Evolutionary conservation across 345 rosid species (phyloP).

Genomic region (Brassica nigra): DNA sequence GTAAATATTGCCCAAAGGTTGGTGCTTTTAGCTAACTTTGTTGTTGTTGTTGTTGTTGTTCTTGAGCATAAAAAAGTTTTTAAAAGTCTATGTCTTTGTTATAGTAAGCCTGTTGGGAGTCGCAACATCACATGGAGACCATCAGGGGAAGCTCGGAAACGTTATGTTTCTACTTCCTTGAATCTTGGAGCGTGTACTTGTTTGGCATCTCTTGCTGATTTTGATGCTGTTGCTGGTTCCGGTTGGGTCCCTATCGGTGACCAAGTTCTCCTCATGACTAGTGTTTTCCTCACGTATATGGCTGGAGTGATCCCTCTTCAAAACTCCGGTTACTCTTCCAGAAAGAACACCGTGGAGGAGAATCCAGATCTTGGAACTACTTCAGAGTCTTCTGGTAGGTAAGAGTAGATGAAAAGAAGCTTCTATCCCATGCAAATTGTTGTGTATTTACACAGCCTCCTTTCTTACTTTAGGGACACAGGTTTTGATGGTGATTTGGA

Average conservation of each 20-base stretch:
- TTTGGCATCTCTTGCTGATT: constrained; percentile 56
- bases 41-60: not conserved
- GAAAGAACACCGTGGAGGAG: constrained; percentile 37
- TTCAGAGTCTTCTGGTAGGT: constrained; percentile 81
- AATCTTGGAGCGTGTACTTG: constrained; percentile 46
- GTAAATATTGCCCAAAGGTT: constrained; percentile 44
- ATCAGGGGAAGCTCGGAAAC: constrained; percentile 29
- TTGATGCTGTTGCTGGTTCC: constrained; percentile 50
- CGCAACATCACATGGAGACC: constrained; percentile 37
- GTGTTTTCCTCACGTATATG: constrained; percentile 74
- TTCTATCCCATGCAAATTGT: not conserved
- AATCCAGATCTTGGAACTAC: constrained; percentile 42
- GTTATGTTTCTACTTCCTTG: constrained; percentile 29
- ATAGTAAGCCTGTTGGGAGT: constrained; percentile 47
- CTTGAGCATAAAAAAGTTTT: not conserved
- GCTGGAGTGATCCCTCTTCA: constrained; percentile 77
- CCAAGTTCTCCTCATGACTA: constrained; percentile 70
- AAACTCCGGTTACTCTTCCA: constrained; percentile 43
- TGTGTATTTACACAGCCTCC: not conserved
- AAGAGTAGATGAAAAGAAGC: constrained; percentile 55
- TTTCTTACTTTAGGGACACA: constrained; percentile 41
- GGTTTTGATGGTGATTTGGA: constrained; percentile 44
- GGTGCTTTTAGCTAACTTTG: not conserved
- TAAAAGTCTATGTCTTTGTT: not conserved
- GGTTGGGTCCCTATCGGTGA: constrained; percentile 65